phyloP scores from a whole-genome alignment of 768 basidiomycete species.

The Baorangia bicolor region DNA sequence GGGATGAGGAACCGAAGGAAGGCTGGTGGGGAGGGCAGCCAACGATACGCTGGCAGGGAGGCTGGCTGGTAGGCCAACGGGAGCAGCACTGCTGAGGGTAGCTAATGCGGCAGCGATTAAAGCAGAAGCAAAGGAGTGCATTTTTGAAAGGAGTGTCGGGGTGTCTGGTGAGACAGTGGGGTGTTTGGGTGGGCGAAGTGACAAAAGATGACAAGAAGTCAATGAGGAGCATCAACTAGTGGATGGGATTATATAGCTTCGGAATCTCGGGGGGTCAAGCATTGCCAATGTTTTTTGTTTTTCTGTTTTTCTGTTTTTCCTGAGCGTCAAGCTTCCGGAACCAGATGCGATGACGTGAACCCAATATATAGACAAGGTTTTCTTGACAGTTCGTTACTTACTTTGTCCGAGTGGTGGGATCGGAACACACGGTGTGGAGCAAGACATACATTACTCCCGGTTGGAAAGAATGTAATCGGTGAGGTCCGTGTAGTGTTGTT shows the following conservation, averaged over 20 bases:
- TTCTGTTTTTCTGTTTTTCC: not conserved
- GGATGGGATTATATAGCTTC: conserved; percentile 20
- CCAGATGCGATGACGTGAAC: conserved; percentile 7
- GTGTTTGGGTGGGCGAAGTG: not conserved
- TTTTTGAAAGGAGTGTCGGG: conserved; percentile 36
- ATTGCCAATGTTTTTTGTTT: conserved; percentile 3
- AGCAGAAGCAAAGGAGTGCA: conserved; percentile 35
- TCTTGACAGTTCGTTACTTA: conserved; percentile 9
- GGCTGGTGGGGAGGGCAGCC: not conserved
- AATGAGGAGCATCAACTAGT: conserved; percentile 1
- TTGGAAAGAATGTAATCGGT: not conserved
- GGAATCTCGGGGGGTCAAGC: not conserved
- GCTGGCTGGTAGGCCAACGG: not conserved
- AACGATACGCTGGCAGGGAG: not conserved
- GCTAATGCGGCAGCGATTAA: conserved; percentile 31
- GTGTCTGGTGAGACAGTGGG: conserved; percentile 15
- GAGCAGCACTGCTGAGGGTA: conserved; percentile 26
- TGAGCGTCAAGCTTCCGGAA: not conserved
- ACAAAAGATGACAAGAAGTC: conserved; percentile 21
- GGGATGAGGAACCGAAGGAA: not conserved
- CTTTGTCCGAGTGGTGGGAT: conserved; percentile 4
- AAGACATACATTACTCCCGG: not conserved
- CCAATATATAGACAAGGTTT: not conserved
- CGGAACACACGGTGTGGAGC: conserved; percentile 17
- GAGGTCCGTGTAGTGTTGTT: not conserved